Base-by-base conservation (phyloP, 768 basidiomycete species). In the Pleurotus sapidus region DNA sequence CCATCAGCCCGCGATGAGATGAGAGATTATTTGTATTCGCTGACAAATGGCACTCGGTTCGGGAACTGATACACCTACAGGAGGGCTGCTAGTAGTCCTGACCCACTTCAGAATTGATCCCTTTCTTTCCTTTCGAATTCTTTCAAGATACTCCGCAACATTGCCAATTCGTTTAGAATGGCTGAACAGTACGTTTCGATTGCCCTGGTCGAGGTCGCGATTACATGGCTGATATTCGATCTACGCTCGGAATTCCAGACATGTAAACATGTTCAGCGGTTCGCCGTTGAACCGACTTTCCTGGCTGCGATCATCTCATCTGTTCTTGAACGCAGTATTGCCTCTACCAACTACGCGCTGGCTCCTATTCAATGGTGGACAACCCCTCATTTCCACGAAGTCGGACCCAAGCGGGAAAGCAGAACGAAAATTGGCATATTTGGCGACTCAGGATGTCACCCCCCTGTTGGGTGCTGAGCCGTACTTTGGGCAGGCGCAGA, bases 281-380 rank as follows among this genome's bases (percentile, higher is more conserved):
- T 89, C 91, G 55, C 84, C 89, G 43, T 72, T 93, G 30, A 93
- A 93, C 68, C 86, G 92, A 14, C 77, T 93, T 17, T 86, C 89
- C 1, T 94, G 94, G 86, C 78, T 95, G 37, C 80, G 92, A 24
- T 70, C 84, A 3, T 92, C 90, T 12, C 81, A 84, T 25, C 68
- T 80, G 6, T 93, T 95, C 71, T 78, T 98, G 48, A 91, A 93
- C 57, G 77, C 85, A 17, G 77, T 94, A 62, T 73, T 88, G 38
- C 68, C 65, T 14, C 76, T 83, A 11, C 80, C 84, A 0, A 67
- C 82, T 3, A 82, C 93, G 0, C 77, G 80, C 46, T 98, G 95
- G 88, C 67, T 96, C 42, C 61, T 95, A 15, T 91, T 93, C 76
- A 86, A 87, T 50, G 72, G 74, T 24, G 88, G 89, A 2, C 79